Conservation (phyloP, 345 rosid genomes). For the Garcia nutans region DNA sequence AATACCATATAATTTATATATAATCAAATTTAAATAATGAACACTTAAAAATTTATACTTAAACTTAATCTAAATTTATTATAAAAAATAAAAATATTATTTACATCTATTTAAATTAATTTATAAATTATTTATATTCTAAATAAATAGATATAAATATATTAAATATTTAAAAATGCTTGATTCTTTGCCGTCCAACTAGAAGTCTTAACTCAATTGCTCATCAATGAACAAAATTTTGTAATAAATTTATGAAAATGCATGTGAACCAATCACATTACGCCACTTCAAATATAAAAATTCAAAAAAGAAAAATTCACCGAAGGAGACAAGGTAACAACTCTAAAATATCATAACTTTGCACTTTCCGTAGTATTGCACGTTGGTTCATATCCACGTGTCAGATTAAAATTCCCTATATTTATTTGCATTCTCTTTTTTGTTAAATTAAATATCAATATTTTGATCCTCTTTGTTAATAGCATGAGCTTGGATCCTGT, state of each 20-base stretch:
- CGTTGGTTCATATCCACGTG: conserved; percentile 30
- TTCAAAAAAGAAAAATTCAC: background rate
- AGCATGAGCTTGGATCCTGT: conserved; percentile 35
- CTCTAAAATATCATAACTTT: background rate
- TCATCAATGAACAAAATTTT: background rate
- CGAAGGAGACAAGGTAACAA: background rate
- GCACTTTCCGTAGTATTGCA: conserved; percentile 10
- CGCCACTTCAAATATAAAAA: background rate
- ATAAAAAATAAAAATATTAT: too few relatives aligned
- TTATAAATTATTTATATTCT: too few relatives aligned
- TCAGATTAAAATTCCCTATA: conserved; percentile 5
- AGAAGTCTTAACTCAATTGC: background rate
- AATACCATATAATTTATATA: too few relatives aligned
- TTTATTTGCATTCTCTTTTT: too few relatives aligned
- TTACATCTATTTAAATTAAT: too few relatives aligned
- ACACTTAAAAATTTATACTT: too few relatives aligned
- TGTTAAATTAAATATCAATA: background rate
- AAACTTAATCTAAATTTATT: too few relatives aligned
- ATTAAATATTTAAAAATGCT: too few relatives aligned
- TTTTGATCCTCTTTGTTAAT: conserved; percentile 1
- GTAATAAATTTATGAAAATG: background rate
- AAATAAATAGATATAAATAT: too few relatives aligned
- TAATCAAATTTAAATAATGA: too few relatives aligned
- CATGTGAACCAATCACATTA: background rate
- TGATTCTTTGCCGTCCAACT: too few relatives aligned